phyloP scores from a whole-genome alignment of 2,329 filamentous ascomycete species.

The Arachnopeziza araneosa region DNA sequence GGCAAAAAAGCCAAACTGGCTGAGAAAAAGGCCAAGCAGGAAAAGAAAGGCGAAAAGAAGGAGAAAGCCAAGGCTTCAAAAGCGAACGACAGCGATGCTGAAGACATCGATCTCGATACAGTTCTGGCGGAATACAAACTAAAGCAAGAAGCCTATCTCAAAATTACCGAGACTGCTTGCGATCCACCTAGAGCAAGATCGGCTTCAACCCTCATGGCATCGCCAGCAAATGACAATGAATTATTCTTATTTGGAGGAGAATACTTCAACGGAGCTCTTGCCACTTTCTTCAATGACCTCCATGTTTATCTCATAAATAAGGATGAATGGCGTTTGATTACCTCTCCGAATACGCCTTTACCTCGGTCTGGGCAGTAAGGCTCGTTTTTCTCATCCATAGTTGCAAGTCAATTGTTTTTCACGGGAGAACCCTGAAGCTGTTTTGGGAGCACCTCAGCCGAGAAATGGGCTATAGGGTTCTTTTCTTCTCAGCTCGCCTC shows the following conservation, averaged over 20 bases:
- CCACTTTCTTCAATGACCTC: slow-evolving; percentile 63
- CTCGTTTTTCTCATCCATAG: slow-evolving; percentile 15
- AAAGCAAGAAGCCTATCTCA: slow-evolving; percentile 89
- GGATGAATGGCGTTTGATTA: slow-evolving; percentile 87
- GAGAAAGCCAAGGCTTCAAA: slow-evolving; percentile 65
- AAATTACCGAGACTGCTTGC: slow-evolving; percentile 76
- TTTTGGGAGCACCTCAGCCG: no score
- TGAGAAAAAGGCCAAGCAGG: slow-evolving; percentile 71
- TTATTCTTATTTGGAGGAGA: slow-evolving; percentile 91
- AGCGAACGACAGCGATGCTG: slow-evolving; percentile 76
- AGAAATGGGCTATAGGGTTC: no score
- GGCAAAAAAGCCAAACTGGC: slow-evolving; percentile 49
- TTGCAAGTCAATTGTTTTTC: no score
- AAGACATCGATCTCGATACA: slow-evolving; percentile 85
- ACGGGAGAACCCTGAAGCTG: no score
- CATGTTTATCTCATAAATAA: slow-evolving; percentile 71
- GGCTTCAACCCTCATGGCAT: slow-evolving; percentile 77
- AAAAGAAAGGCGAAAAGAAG: slow-evolving; percentile 87
- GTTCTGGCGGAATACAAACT: slow-evolving; percentile 91
- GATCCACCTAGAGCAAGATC: slow-evolving; percentile 73
- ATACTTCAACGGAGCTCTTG: slow-evolving; percentile 87
- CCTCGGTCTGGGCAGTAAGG: slow-evolving; percentile 72
- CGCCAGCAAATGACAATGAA: slow-evolving; percentile 80
- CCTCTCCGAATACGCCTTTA: slow-evolving; percentile 83
- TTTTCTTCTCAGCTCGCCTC: no score